These are phyloP conservation scores for Carex parvula DNA, from an alignment of 176 grass and related monocot species.

Conservation along the genomic window DNA sequence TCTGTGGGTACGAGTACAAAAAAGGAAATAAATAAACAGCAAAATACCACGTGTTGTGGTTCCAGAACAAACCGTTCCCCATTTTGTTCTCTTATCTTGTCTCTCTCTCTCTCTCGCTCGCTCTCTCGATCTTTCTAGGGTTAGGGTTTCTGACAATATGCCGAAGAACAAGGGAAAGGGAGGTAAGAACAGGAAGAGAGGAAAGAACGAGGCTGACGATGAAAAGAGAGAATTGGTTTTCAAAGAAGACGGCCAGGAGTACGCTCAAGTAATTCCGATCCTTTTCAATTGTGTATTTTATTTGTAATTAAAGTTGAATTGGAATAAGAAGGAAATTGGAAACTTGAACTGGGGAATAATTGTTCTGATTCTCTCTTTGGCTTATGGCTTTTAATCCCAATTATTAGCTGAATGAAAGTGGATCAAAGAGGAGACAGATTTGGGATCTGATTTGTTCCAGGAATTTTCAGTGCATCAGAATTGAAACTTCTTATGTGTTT, in stretches of 20 bases:
- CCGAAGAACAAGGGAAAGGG: conserved; percentile 54
- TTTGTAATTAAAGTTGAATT: neutral
- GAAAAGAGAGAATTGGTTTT: conserved; percentile 44
- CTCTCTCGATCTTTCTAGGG: conserved; percentile 21
- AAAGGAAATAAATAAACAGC: neutral
- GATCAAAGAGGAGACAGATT: neutral
- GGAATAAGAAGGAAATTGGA: neutral
- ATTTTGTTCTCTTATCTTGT: neutral
- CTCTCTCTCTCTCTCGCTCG: neutral
- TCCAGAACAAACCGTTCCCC: neutral
- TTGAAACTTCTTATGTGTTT: neutral
- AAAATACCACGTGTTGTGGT: neutral
- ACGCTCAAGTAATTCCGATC: conserved; percentile 21
- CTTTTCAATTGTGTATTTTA: conserved; percentile 36
- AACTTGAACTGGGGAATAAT: neutral
- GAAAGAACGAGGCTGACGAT: conserved; percentile 45
- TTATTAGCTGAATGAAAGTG: neutral
- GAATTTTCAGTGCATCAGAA: neutral
- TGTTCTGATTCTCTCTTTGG: neutral
- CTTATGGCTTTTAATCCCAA: neutral
- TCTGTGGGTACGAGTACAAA: neutral
- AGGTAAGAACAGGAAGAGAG: conserved; percentile 38
- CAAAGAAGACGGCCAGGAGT: conserved; percentile 50
- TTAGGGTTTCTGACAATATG: conserved; percentile 25
- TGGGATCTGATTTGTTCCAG: neutral